phyloP scores from a whole-genome alignment of 2,329 filamentous ascomycete species.

The Colletotrichum kahawae region DNA sequence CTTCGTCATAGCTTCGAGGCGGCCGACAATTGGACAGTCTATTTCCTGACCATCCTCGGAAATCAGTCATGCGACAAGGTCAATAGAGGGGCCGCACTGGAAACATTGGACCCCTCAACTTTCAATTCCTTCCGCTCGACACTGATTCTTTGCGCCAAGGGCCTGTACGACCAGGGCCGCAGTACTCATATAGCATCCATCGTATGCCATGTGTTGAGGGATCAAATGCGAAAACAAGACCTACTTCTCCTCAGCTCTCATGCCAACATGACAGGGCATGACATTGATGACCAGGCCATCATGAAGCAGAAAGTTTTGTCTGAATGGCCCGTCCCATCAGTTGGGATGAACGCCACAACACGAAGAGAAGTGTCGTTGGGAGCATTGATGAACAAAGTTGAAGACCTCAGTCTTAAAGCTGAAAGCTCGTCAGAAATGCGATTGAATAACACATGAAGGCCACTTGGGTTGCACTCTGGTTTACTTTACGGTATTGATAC shows the following conservation, averaged over 20 bases:
- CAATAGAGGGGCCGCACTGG: neutral
- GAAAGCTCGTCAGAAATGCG: neutral
- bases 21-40: neutral
- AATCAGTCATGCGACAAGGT: neutral
- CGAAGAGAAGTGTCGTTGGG: neutral
- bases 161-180: neutral
- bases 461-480: neutral
- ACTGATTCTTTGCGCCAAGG: neutral
- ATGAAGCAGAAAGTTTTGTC: neutral
- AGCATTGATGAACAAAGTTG: neutral
- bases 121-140: neutral
- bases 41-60: neutral
- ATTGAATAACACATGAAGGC: neutral
- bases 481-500: neutral
- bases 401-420: neutral
- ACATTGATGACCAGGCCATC: neutral
- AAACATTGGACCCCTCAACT: neutral
- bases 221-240: neutral
- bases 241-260: neutral
- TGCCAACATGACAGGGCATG: neutral
- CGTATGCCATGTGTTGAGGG: neutral
- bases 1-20: neutral
- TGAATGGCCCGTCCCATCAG: neutral
- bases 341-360: neutral
- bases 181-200: neutral